Percentiles rank a stretch among this genome's conserved stretches.
Evolutionary conservation across 441 rosid genomes (phyloP).

Genomic region (Populus hybrid): DNA sequence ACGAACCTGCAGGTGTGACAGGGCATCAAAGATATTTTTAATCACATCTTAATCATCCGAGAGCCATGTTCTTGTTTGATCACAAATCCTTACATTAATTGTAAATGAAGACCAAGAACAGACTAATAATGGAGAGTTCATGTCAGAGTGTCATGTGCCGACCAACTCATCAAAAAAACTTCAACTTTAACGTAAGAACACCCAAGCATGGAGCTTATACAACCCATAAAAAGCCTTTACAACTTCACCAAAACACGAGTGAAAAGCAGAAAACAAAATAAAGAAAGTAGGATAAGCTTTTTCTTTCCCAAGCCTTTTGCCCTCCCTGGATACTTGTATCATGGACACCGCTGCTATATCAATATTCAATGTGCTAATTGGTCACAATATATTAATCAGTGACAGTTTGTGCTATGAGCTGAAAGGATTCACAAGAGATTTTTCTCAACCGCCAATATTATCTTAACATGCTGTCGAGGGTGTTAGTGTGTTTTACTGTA

Average conservation of each 20-base stretch:
- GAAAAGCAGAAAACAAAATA: background rate
- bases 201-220: background rate
- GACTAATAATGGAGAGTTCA: background rate
- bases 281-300: background rate
- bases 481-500: background rate
- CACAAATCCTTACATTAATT: background rate
- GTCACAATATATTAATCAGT: too few species aligned
- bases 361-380: too few species aligned
- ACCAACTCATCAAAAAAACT: background rate
- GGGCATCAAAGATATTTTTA: background rate
- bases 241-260: background rate
- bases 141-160: conserved; percentile 2
- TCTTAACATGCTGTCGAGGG: background rate
- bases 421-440: background rate
- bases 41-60: background rate
- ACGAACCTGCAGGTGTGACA: background rate
- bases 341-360: background rate
- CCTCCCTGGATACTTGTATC: conserved; percentile 6
- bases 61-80: background rate
- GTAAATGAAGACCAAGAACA: background rate
- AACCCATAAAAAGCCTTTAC: background rate
- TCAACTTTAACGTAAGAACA: background rate
- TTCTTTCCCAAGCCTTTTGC: background rate
- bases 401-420: background rate
- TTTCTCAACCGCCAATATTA: background rate